Evolutionary conservation across 305 asterid species (phyloP), one percentile per base, ranked within the genome.

Genomic region (Fraxinus floribunda): DNA sequence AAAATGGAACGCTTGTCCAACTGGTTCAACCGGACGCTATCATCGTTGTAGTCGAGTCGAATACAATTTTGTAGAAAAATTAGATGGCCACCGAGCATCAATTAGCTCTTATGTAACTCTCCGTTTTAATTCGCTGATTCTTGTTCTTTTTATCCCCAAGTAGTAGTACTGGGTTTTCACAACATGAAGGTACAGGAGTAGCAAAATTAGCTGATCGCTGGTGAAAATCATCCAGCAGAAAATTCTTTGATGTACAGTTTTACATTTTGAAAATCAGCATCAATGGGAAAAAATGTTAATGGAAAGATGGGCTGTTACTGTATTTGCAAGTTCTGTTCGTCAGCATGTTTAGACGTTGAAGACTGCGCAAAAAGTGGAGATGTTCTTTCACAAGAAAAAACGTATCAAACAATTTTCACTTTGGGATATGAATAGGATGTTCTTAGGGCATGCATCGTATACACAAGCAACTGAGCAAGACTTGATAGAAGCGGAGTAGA

Each of bases 21-120:
- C 22, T 94, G 97, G 97, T 94, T 93, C 88, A 84, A 87, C 78
- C 88, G 86, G 90, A 87, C 91, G 18, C 82, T 90, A 29, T 83
- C 91, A 9, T 87, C 93, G 55, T 85, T 87, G 29, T 93, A 94
- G 94, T 75, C 79, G 41, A 11, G 62, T 76, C n/a, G 41, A 79
- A 79, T 80, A 77, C 92, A 92, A 82, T 95, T 95, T 94, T 95
- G 95, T 89, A 94, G 97, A 90, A 87, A 85, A 78, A 64, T 83
- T 84, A 83, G 79, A 76, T 76, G 22, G 66, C 66, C 24, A 44
- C 36, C 64, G 20, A 20, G 68, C 36, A 76, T 76, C 55, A 41
- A 26, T 76, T 76, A 29, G 44, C 44, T 32, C 18, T 5, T 32
- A 13, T 32, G 76, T 71, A 32, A 32, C 76, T 15, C 1, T 16